These are phyloP conservation scores for Papiliotrema nemorosa DNA, from an alignment of 1,284 basidiomycete species.

Conservation along the genomic window DNA sequence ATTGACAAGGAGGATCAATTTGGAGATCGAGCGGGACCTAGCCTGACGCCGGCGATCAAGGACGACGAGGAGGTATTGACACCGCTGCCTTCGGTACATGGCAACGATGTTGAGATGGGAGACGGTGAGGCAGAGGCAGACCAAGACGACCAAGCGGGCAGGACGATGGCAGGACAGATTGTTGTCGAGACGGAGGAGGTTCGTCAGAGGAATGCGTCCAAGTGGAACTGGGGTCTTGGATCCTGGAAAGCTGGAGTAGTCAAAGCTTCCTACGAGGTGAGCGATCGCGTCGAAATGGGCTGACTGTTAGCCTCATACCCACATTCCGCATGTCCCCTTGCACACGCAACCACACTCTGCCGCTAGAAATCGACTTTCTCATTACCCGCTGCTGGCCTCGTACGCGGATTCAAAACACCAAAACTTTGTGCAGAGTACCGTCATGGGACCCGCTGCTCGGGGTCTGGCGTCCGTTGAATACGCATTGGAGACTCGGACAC, in stretches of 20 bases:
- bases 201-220: constrained; percentile 6
- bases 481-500: constrained; percentile 26
- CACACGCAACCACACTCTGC: constrained; percentile 39
- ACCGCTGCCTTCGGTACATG: not conserved
- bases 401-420: constrained; percentile 10
- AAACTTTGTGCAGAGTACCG: constrained; percentile 17
- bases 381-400: constrained; percentile 28
- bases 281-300: not conserved
- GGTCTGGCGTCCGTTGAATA: constrained; percentile 45
- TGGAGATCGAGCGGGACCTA: not conserved
- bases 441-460: constrained; percentile 18
- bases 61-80: constrained; percentile 3
- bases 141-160: not conserved
- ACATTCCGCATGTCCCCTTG: constrained; percentile 43
- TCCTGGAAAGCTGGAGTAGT: constrained; percentile 30
- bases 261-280: constrained; percentile 40
- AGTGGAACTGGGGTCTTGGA: constrained; percentile 20
- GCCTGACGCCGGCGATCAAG: constrained; percentile 1
- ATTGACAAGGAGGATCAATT: not conserved
- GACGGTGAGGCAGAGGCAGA: constrained; percentile 2
- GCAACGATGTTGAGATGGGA: not conserved
- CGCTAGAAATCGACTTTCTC: constrained; percentile 20
- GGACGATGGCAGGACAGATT: constrained; percentile 20
- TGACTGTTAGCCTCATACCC: constrained; percentile 40
- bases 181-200: constrained; percentile 23